These are phyloP conservation scores for Copromyces sp. DNA, from an alignment of 495 filamentous ascomycete genomes.

Conservation along the genomic window DNA sequence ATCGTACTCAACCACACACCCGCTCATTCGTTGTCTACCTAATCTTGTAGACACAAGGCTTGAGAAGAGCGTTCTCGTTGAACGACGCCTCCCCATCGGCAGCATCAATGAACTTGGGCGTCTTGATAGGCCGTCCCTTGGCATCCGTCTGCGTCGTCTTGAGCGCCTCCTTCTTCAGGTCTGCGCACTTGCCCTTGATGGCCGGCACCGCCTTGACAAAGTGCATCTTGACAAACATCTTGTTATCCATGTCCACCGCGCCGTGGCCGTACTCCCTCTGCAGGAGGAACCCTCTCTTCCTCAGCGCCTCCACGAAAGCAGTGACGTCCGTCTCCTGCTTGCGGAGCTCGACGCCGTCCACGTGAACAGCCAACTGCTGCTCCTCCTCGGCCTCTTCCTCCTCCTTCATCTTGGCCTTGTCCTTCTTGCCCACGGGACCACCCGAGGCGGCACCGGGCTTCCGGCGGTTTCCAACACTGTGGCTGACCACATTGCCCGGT, in stretches of 20 bases:
- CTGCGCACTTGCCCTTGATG: conserved; percentile 57
- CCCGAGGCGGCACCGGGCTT: conserved; percentile 16
- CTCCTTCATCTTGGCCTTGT: conserved; percentile 39
- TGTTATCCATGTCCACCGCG: conserved; percentile 73
- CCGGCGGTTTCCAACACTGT: conserved; percentile 50
- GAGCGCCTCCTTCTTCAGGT: background rate
- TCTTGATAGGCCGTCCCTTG: conserved; percentile 23
- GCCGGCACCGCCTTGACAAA: conserved; percentile 73
- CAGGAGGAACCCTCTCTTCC: conserved; percentile 67
- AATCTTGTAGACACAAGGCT: conserved; percentile 96
- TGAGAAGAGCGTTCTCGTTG: conserved; percentile 57
- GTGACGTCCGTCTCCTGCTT: conserved; percentile 69
- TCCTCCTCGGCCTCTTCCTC: conserved; percentile 37
- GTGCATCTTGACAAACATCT: conserved; percentile 96
- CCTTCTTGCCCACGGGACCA: conserved; percentile 21
- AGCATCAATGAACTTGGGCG: conserved; percentile 51
- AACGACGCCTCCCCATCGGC: conserved; percentile 42
- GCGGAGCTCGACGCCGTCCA: conserved; percentile 39
- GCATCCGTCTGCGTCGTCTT: conserved; percentile 4
- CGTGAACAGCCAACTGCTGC: conserved; percentile 39
- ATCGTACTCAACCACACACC: background rate
- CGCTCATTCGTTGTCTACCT: conserved; percentile 37
- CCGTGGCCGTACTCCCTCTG: conserved; percentile 40
- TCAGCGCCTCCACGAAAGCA: conserved; percentile 79
- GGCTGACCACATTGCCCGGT: conserved; percentile 45